Evolutionary conservation across 768 basidiomycete genomes (phyloP).

Genomic region (Russula dissimulans): DNA sequence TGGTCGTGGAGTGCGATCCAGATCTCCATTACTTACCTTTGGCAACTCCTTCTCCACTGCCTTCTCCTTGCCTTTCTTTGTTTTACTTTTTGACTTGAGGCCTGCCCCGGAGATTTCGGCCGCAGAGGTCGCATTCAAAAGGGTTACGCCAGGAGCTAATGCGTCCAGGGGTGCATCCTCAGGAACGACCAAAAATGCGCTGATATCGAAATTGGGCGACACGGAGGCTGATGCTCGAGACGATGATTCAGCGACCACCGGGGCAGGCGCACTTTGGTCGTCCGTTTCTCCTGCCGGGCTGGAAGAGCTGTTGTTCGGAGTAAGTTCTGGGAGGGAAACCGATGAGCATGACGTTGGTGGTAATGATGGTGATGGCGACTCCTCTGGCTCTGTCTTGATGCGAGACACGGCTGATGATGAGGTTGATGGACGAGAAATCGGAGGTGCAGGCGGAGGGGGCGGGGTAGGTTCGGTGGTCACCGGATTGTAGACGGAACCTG

Average conservation of each 20-base stretch:
- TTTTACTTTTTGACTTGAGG: slow-evolving; percentile 12
- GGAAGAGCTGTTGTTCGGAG: slow-evolving; percentile 22
- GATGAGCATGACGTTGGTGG: slow-evolving; percentile 17
- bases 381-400: slow-evolving; percentile 14
- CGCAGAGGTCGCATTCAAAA: slow-evolving; percentile 1
- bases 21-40: not conserved
- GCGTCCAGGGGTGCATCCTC: slow-evolving; percentile 20
- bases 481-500: slow-evolving; percentile 35
- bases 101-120: not conserved
- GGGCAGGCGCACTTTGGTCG: not conserved
- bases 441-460: slow-evolving; percentile 5
- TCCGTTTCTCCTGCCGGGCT: slow-evolving; percentile 18
- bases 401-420: slow-evolving; percentile 8
- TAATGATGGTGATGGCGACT: slow-evolving; percentile 15
- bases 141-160: slow-evolving; percentile 17
- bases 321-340: slow-evolving; percentile 18
- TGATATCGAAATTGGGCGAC: slow-evolving; percentile 13
- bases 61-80: slow-evolving; percentile 19
- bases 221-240: slow-evolving; percentile 3
- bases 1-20: not conserved
- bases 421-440: slow-evolving; percentile 6
- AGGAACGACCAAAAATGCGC: slow-evolving; percentile 16
- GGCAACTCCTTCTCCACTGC: not conserved
- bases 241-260: not conserved
- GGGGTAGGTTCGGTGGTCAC: slow-evolving; percentile 13